Base-by-base conservation (phyloP, 495 filamentous ascomycete species). In the Aspergillus indologenus region DNA sequence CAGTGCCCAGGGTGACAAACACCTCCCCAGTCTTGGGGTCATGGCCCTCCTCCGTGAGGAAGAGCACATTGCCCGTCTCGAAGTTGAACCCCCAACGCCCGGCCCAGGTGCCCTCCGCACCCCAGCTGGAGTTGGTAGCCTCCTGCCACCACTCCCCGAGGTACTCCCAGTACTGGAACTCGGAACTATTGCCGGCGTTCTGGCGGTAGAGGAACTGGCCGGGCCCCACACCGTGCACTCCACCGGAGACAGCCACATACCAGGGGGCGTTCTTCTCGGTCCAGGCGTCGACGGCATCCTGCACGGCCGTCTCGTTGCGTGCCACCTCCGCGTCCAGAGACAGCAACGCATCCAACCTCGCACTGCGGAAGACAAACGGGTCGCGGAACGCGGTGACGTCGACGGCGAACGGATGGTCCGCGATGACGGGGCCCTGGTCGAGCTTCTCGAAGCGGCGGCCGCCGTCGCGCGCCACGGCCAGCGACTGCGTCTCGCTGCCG, bases 351-450 rank as follows among this genome's bases (percentile, higher is more conserved):
- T 67, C 65, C n/a, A 67, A 43, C 1, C 53, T 8, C 1, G 56
- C 34, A 43, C 52, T 64, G 18, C 64, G 61, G 65, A 67, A 67
- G 40, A 54, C 65, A 52, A 57, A 67, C 1, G 65, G 65, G 46
- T 67, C 65, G 46, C 61, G 65, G 59, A 67, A 67, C 11, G 61
- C 61, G 11, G 65, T 67, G 12, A 64, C 59, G 22, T 64, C 50
- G 19, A 57, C 5, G n/a, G 53, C 56, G 9, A 59, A 56, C 1
- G 65, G 65, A 21, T 61, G 59, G 0, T 29, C 22, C 2, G 65
- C 61, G 42, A 67, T 67, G 20, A 62, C 54, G 5, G 65, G 65
- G 7, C 55, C 55, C 19, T 56, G 56, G 11, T 31, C 14, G 21
- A 67, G 45, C 44, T 64, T 64, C 61, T 59, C 61, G 56, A 67